Evolutionary conservation across 2,329 filamentous ascomycete genomes (phyloP), one percentile per base, ranked within the genome.

Genomic region (Beauveria sp.): DNA sequence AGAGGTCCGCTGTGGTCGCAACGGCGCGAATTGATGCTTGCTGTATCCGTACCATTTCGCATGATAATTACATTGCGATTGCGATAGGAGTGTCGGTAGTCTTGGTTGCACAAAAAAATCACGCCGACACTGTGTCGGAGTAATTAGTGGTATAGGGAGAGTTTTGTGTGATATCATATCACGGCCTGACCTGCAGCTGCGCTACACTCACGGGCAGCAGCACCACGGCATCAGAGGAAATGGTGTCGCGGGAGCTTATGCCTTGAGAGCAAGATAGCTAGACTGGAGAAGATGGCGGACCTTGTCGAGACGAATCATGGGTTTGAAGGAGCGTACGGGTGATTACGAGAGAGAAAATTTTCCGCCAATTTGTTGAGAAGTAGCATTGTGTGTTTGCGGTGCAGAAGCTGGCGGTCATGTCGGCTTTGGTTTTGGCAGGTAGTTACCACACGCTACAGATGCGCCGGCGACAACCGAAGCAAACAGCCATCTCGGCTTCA

Each of bases 381-480:
- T 53, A 34, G 46, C 56, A 53, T 59, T 22, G 56, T 28, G 47
- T 53, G 26, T 59, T 26, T 37, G 34, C 34, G 34, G 34, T 37
- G 34, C 34, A 14, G 34, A 12, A 14, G 34, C 12, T 37, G 34
- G 34, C 4, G 12, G 12, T 37, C 10, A 37, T 37, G 34, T 37
- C 34, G 34, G 34, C 34, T 37, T 14, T 37, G 10, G 34, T 37
- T 52, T 59, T 53, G 56, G 48, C 47, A 53, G 56, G 20, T 47
- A 47, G 10, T 2, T 28, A 48, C 46, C 16, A 16, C 22, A 18
- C 16, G 26, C n/a, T 20, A 20, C 18, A 46, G 37, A n/a, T 47
- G 28, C 47, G 40, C 56, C 56, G 56, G 56, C 40, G 40, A 28
- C 56, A 59, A 22, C 56, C 56, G 56, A 59, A 34, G 47, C 34